Evolutionary conservation across 176 grass and related monocot species (phyloP).

Genomic region (Urochloa ruziziensis): DNA sequence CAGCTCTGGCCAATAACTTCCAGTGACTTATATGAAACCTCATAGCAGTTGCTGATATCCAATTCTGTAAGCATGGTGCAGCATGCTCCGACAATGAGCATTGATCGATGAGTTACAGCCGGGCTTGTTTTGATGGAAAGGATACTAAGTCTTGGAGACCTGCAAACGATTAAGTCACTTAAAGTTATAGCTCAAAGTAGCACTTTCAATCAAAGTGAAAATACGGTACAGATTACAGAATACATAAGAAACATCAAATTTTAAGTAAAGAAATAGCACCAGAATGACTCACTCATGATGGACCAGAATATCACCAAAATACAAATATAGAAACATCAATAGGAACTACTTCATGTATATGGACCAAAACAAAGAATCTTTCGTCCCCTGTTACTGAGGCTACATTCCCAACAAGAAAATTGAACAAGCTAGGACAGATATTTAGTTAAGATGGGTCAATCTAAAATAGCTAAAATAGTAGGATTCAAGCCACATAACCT

Average conservation of each 20-base stretch:
- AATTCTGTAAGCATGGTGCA: conserved; percentile 69
- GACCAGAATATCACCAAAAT: conserved; percentile 16
- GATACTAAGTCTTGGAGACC: conserved; percentile 57
- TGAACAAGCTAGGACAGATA: background rate
- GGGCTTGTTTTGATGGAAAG: conserved; percentile 75
- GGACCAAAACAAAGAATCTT: background rate
- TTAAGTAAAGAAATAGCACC: background rate
- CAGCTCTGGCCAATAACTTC: conserved; percentile 80
- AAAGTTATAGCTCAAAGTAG: conserved; percentile 11
- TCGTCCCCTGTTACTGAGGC: background rate
- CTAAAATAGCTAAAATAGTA: background rate
- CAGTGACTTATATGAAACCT: conserved; percentile 71
- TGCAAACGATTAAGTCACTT: conserved; percentile 35
- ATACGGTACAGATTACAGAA: background rate
- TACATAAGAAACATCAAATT: background rate
- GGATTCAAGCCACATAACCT: background rate
- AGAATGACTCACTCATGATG: conserved; percentile 3
- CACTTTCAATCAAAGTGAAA: background rate
- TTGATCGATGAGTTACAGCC: conserved; percentile 54
- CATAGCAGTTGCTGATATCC: conserved; percentile 90
- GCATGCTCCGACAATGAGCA: conserved; percentile 53
- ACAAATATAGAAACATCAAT: background rate
- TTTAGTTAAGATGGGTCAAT: background rate
- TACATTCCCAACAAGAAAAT: background rate
- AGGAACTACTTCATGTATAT: background rate